phyloP scores from a whole-genome alignment of 208 protist genomes.

The Acanthamoeba healyi region DNA sequence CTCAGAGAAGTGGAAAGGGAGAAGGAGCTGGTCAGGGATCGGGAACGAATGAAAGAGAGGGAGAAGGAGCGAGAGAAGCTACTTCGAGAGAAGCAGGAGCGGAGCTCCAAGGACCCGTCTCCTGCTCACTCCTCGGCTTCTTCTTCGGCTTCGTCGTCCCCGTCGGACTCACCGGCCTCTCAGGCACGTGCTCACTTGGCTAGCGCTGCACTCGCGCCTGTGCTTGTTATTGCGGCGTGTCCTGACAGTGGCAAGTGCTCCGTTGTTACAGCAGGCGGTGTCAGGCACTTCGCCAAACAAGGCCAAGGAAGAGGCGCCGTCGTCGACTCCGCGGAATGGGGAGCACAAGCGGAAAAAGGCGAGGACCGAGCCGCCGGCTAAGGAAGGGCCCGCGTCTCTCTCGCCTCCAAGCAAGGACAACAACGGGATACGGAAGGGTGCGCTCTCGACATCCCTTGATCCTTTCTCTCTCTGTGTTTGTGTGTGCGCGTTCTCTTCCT shows the following conservation, averaged over 20 bases:
- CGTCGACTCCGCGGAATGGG: conserved; percentile 5
- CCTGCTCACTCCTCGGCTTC: not conserved
- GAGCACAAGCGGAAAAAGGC: not conserved
- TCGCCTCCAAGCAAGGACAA: not conserved
- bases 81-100: not conserved
- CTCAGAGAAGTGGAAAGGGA: not conserved
- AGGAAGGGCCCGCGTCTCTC: not conserved
- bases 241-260: too few relatives aligned
- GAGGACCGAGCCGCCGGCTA: not conserved
- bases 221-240: too few relatives aligned
- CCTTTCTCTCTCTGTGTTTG: not conserved
- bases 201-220: too few relatives aligned
- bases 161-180: not conserved
- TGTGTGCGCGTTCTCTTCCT: not conserved
- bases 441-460: not conserved
- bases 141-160: not conserved
- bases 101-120: conserved; percentile 18
- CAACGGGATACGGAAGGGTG: conserved; percentile 1
- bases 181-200: too few relatives aligned
- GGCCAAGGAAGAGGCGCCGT: conserved; percentile 9
- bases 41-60: not conserved
- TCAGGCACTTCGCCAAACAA: not conserved
- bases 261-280: not conserved
- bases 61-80: not conserved
- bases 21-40: not conserved